Evolutionary conservation across 73 alveolate genomes (phyloP).

Genomic region (Blepharisma stoltei): DNA sequence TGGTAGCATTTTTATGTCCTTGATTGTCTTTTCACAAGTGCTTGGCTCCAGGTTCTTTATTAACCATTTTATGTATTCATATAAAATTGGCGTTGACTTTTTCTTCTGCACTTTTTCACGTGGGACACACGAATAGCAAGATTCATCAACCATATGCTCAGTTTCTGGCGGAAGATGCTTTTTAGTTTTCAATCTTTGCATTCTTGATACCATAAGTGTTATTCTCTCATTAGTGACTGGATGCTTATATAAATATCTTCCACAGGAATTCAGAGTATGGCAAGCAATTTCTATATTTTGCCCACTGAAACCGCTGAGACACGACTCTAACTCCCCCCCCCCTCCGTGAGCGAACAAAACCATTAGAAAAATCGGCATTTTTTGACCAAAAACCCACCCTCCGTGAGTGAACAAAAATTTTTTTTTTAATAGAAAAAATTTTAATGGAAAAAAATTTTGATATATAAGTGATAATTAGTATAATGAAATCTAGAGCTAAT

Average conservation of each 20-base stretch:
- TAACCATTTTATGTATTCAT: background rate
- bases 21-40: background rate
- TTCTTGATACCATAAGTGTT: background rate
- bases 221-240: constrained; percentile 3
- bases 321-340: too few relatives aligned
- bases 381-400: too few relatives aligned
- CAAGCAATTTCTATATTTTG: constrained; percentile 47
- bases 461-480: too few relatives aligned
- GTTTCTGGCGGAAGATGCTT: constrained; percentile 9
- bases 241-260: constrained; percentile 40
- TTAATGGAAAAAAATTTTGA: too few relatives aligned
- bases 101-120: background rate
- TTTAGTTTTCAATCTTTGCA: background rate
- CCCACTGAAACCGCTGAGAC: constrained; percentile 54
- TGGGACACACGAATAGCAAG: background rate
- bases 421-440: too few relatives aligned
- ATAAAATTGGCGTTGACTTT: background rate
- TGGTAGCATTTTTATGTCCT: background rate
- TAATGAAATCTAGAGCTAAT: too few relatives aligned
- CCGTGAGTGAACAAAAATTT: too few relatives aligned
- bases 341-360: too few relatives aligned
- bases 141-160: constrained; percentile 5
- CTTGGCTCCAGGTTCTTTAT: background rate
- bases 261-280: constrained; percentile 46
- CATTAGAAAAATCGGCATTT: too few relatives aligned